Conservation (phyloP, 768 basidiomycete species). For the Mycena galericulata region DNA sequence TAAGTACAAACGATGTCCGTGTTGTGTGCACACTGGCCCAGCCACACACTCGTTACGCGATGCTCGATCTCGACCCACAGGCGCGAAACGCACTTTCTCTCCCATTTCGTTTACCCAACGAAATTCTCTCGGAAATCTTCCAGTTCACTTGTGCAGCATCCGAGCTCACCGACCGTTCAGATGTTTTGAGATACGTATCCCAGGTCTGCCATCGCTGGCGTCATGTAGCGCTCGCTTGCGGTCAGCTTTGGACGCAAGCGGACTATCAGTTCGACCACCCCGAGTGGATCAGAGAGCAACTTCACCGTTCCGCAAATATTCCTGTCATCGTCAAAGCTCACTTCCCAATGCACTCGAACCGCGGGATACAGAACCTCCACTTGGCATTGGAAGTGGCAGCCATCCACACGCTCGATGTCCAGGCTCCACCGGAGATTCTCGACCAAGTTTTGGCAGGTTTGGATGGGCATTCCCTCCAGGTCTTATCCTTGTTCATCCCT, state of each 20-base stretch:
- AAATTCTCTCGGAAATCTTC: constrained; percentile 16
- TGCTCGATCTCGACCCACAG: neutral
- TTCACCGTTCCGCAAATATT: neutral
- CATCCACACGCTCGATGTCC: constrained; percentile 15
- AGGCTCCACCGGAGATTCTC: constrained; percentile 8
- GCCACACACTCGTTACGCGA: too few relatives aligned
- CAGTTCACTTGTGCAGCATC: neutral
- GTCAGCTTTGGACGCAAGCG: neutral
- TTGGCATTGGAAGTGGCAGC: constrained; percentile 5
- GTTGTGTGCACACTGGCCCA: too few relatives aligned
- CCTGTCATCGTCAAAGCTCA: constrained; percentile 6
- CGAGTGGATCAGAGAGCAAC: constrained; percentile 10
- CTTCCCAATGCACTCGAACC: constrained; percentile 11
- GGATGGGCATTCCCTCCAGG: neutral
- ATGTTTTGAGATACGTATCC: neutral
- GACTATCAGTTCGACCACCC: constrained; percentile 15
- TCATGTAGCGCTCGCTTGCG: neutral
- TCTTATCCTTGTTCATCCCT: constrained; percentile 21
- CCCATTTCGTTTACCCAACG: neutral
- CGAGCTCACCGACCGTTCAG: neutral
- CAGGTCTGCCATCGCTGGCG: constrained; percentile 19
- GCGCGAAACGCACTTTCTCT: neutral
- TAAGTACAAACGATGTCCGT: too few relatives aligned
- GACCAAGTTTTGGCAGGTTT: constrained; percentile 10
- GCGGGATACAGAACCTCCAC: constrained; percentile 13